Evolutionary conservation across 352 stramenopile genomes (phyloP).

Genomic region (Phytophthora sojae): DNA sequence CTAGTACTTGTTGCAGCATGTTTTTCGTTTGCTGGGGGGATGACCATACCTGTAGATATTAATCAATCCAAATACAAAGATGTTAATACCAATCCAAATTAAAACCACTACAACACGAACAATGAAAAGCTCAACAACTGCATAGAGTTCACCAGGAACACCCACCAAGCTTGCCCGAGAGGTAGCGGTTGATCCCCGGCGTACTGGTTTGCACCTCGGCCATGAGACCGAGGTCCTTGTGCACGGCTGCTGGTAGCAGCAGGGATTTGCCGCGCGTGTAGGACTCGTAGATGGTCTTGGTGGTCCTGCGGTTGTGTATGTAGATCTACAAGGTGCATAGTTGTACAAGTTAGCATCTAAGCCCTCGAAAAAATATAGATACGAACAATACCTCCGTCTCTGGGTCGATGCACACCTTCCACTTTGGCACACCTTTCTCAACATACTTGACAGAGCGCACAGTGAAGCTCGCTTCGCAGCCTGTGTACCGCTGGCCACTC

Average conservation of each 20-base stretch:
- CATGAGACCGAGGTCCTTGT: too few relatives aligned
- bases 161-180: not conserved
- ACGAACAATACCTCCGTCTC: not conserved
- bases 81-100: not conserved
- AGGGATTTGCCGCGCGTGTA: not conserved
- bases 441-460: not conserved
- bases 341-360: not conserved
- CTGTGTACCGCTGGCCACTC: not conserved
- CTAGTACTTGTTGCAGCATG: not conserved
- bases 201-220: not conserved
- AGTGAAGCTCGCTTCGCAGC: not conserved
- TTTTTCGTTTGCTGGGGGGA: not conserved
- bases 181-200: not conserved
- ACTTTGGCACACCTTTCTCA: not conserved
- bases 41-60: not conserved
- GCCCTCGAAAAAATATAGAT: not conserved
- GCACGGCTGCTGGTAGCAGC: not conserved
- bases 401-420: not conserved
- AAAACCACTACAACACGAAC: not conserved
- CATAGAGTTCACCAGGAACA: not conserved
- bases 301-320: not conserved
- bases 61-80: not conserved
- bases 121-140: not conserved
- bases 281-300: not conserved
- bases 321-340: not conserved